These are phyloP conservation scores for Austropuccinia psidii DNA, from an alignment of 1,284 basidiomycete genomes.

Conservation along the genomic window DNA sequence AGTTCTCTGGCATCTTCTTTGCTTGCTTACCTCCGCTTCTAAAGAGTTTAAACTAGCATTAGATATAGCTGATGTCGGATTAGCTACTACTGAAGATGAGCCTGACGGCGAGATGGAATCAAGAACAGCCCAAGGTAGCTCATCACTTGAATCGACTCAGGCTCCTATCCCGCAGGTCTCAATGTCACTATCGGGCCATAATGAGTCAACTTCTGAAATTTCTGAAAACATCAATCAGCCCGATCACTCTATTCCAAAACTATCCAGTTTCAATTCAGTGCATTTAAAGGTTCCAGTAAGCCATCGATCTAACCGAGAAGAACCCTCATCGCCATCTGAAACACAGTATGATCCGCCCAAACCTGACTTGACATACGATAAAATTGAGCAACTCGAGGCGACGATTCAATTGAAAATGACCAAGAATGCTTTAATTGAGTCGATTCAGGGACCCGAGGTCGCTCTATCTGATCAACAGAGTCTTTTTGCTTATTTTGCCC, in stretches of 20 bases:
- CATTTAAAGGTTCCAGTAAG: too few species aligned
- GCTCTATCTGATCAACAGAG: constrained; percentile 76
- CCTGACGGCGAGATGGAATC: constrained; percentile 46
- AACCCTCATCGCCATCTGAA: neutral
- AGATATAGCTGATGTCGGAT: constrained; percentile 66
- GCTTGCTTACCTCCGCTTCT: constrained; percentile 66
- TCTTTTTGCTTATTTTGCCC: constrained; percentile 69
- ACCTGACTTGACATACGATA: constrained; percentile 53
- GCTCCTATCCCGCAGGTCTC: constrained; percentile 29
- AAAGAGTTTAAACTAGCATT: constrained; percentile 74
- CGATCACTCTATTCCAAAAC: neutral
- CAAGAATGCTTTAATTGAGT: constrained; percentile 71
- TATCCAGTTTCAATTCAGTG: too few species aligned
- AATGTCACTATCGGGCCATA: neutral
- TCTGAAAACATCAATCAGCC: neutral
- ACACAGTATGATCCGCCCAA: neutral
- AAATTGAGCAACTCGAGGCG: constrained; percentile 63
- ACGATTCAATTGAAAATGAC: constrained; percentile 81
- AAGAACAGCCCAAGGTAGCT: constrained; percentile 13
- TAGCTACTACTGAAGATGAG: constrained; percentile 53
- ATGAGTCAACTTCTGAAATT: neutral
- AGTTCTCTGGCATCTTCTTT: constrained; percentile 84
- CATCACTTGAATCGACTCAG: constrained; percentile 35
- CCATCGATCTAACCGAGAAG: neutral
- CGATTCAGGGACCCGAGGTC: constrained; percentile 73